Evolutionary conservation across 2,329 filamentous ascomycete genomes (phyloP), one percentile per base, ranked within the genome.

Genomic region (Fusarium lateritium): DNA sequence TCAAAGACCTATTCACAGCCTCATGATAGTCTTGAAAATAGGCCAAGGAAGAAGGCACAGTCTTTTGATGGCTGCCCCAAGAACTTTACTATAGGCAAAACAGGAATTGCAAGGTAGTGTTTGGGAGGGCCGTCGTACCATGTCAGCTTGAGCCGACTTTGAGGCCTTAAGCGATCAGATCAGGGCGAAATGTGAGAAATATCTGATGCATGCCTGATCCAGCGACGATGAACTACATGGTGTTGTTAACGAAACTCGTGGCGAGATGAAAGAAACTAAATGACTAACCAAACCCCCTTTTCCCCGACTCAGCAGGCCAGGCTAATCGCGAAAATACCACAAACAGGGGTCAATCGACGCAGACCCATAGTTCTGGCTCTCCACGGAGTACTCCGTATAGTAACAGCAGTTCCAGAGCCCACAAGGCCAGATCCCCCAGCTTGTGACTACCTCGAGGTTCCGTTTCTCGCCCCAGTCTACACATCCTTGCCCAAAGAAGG

Each of bases 281-380:
- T 43, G 55, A 53, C 47, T 43, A 54, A 57, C 36, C 31, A 57
- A 57, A 54, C 47, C 55, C 45, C 45, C 60, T 56, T 51, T 65
- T 59, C 17, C 47, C 15, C 15, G 21, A 44, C 46, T 43, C 22
- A 36, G 55, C 28, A 56, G 36, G n/a, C 38, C 17, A 45, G 46
- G 52, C 52, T 65, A 52, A 59, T 64, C 31, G 44, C 43, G 58
- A 62, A 54, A 63, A 49, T 19, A 58, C 39, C 39, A 46, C 17
- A 39, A 31, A 9, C 61, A 34, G 44, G 43, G 52, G 28, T 17
- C 31, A 21, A 46, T 59, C 45, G 31, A 40, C 39, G 59, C 39
- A 51, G 61, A 53, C 52, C 61, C 61, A 64, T 59, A 46, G 28
- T 58, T 51, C 26, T 59, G 13, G 31, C 19, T 46, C 45, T 40